Percentiles rank a stretch among this genome's conserved stretches.
Conservation (phyloP, 768 basidiomycete species). For the Porpolomopsis calyptriformis region DNA sequence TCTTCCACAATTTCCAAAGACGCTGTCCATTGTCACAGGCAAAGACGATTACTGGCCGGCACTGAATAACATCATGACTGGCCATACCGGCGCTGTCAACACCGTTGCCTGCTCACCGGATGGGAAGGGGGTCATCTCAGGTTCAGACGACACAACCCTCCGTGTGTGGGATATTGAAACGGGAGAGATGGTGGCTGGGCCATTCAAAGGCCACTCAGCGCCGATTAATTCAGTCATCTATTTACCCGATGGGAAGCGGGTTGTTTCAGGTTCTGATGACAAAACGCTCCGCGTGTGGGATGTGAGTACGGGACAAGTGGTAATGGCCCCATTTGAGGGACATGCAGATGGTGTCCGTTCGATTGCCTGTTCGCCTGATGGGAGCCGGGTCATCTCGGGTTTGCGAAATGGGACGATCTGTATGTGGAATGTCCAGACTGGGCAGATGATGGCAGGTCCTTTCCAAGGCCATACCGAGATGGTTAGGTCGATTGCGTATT, state of each 20-base stretch:
- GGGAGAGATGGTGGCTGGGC: conserved; percentile 1
- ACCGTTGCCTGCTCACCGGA: conserved; percentile 8
- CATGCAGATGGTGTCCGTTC: not conserved
- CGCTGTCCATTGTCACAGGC: conserved; percentile 8
- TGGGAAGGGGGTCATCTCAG: conserved; percentile 4
- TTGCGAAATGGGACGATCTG: conserved; percentile 18
- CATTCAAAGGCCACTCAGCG: conserved; percentile 12
- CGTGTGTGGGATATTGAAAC: conserved; percentile 9
- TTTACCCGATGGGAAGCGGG: conserved; percentile 17
- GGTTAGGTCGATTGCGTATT: conserved; percentile 17
- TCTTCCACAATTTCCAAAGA: conserved; percentile 10
- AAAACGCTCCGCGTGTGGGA: conserved; percentile 17
- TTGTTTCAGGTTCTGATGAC: conserved; percentile 16
- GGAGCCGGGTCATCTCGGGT: conserved; percentile 18
- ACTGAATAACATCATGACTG: conserved; percentile 9
- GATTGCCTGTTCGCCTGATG: conserved; percentile 11
- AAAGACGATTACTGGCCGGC: conserved; percentile 13
- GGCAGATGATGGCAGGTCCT: conserved; percentile 5
- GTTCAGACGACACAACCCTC: conserved; percentile 1
- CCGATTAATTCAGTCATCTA: conserved; percentile 16
- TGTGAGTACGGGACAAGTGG: conserved; percentile 13
- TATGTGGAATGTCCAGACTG: conserved; percentile 20
- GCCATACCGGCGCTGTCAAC: conserved; percentile 10
- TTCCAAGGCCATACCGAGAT: conserved; percentile 9
- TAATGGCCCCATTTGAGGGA: conserved; percentile 12